These are phyloP conservation scores for Epichloe hybrida DNA, from an alignment of 2,329 filamentous ascomycete species.

Conservation along the genomic window DNA sequence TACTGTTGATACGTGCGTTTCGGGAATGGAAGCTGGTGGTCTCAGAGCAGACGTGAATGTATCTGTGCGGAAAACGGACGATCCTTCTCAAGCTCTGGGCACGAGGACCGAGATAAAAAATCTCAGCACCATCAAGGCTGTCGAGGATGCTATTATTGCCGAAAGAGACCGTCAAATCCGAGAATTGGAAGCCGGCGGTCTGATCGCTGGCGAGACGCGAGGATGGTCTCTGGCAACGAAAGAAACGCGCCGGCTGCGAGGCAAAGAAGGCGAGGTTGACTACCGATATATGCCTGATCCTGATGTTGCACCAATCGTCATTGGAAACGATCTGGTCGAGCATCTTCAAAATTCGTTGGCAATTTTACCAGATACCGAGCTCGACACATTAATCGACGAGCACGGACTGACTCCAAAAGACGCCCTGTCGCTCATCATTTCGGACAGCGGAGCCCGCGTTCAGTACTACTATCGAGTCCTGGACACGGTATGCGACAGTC, in stretches of 20 bases:
- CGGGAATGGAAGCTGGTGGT: conserved; percentile 87
- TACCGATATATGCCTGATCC: conserved; percentile 98
- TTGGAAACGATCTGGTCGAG: conserved; percentile 55
- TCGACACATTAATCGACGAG: conserved; percentile 44
- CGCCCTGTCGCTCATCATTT: conserved; percentile 60
- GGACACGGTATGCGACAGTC: conserved; percentile 25
- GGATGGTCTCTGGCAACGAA: conserved; percentile 82
- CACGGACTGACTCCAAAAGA: conserved; percentile 70
- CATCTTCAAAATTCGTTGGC: conserved; percentile 52
- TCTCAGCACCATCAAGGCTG: conserved; percentile 81
- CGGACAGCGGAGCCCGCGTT: conserved; percentile 66
- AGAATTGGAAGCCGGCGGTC: conserved; percentile 61
- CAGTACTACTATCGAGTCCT: conserved; percentile 70
- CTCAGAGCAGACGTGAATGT: conserved; percentile 92
- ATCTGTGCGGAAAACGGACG: conserved; percentile 55
- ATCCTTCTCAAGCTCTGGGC: conserved; percentile 41
- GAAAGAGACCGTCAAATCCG: conserved; percentile 81
- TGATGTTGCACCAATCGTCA: conserved; percentile 67
- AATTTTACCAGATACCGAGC: conserved; percentile 55
- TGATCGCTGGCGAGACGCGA: conserved; percentile 72
- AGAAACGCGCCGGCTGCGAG: conserved; percentile 67
- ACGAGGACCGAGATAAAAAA: conserved; percentile 99
- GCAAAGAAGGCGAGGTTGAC: conserved; percentile 94
- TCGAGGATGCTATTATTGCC: conserved; percentile 86
- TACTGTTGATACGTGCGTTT: conserved; percentile 71